Evolutionary conservation across 2,329 filamentous ascomycete genomes (phyloP).

Genomic region (Botrytis fragariae): DNA sequence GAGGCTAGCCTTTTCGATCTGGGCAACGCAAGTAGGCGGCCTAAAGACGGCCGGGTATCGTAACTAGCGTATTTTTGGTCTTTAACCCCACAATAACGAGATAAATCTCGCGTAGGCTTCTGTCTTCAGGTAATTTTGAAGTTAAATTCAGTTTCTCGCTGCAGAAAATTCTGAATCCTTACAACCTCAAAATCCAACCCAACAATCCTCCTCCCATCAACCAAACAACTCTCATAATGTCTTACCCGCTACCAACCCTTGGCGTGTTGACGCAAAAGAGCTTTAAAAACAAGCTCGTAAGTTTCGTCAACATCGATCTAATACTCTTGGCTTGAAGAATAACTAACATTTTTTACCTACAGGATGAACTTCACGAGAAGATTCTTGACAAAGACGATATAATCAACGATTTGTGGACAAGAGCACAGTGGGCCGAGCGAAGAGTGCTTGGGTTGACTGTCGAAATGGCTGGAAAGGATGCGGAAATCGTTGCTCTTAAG

Average conservation of each 20-base stretch:
- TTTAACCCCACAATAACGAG: neutral
- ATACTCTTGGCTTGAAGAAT: neutral
- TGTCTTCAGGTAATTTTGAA: neutral
- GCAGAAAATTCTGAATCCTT: neutral
- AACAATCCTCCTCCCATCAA: neutral
- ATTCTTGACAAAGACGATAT: neutral
- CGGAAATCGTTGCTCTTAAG: neutral
- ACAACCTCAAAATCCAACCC: neutral
- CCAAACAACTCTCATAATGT: neutral
- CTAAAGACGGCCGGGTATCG: too few relatives aligned
- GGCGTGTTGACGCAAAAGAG: too few relatives aligned
- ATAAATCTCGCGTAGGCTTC: neutral
- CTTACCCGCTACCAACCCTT: neutral
- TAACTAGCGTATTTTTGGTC: neutral
- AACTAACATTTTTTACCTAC: neutral
- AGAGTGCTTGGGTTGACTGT: neutral
- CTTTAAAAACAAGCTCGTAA: neutral
- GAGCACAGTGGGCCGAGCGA: neutral
- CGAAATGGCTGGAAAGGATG: neutral
- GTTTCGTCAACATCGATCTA: neutral
- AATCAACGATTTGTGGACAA: neutral
- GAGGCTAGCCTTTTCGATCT: neutral
- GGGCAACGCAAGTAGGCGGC: neutral
- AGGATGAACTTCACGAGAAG: neutral
- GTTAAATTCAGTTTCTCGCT: neutral